A percentile compares a stretch with the other conserved stretches of the same genome.
These are phyloP conservation scores for Heterobasidion irregulare DNA, from an alignment of 1,284 basidiomycete species.

Conservation along the genomic window DNA sequence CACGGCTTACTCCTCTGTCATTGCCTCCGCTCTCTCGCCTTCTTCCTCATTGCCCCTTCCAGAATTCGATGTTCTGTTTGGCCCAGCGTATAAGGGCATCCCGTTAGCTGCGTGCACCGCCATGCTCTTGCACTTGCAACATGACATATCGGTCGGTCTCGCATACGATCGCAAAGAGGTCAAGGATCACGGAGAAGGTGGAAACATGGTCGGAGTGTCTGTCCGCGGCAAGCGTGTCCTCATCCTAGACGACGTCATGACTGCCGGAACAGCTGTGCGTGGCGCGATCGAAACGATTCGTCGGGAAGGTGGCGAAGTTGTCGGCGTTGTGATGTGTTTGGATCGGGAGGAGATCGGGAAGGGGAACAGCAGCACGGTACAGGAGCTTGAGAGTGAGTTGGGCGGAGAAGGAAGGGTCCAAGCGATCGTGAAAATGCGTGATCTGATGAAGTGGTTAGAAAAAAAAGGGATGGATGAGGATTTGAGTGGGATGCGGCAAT, in stretches of 20 bases:
- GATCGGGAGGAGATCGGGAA: constrained; percentile 87
- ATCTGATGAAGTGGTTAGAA: constrained; percentile 83
- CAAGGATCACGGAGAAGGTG: constrained; percentile 98
- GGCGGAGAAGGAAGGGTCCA: constrained; percentile 58
- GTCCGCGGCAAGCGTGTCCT: constrained; percentile 78
- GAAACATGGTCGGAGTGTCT: constrained; percentile 81
- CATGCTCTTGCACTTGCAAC: constrained; percentile 63
- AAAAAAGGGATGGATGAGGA: constrained; percentile 58
- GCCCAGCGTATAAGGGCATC: constrained; percentile 98
- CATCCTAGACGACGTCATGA: constrained; percentile 95
- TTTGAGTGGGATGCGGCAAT: constrained; percentile 71
- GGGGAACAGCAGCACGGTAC: constrained; percentile 65
- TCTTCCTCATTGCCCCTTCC: constrained; percentile 38
- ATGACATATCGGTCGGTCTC: constrained; percentile 68
- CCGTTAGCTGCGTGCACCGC: constrained; percentile 87
- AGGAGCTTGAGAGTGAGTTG: constrained; percentile 77
- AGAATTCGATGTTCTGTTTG: constrained; percentile 87
- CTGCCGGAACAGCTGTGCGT: constrained; percentile 88
- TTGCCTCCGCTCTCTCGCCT: constrained; percentile 33
- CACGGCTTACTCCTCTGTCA: constrained; percentile 84
- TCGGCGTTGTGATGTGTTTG: constrained; percentile 87
- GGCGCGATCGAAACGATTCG: constrained; percentile 71
- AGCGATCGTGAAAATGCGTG: constrained; percentile 78
- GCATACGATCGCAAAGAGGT: constrained; percentile 95
- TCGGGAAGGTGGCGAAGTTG: constrained; percentile 66